Base-by-base conservation (phyloP, 768 basidiomycete genomes). In the Zangia roseola region DNA sequence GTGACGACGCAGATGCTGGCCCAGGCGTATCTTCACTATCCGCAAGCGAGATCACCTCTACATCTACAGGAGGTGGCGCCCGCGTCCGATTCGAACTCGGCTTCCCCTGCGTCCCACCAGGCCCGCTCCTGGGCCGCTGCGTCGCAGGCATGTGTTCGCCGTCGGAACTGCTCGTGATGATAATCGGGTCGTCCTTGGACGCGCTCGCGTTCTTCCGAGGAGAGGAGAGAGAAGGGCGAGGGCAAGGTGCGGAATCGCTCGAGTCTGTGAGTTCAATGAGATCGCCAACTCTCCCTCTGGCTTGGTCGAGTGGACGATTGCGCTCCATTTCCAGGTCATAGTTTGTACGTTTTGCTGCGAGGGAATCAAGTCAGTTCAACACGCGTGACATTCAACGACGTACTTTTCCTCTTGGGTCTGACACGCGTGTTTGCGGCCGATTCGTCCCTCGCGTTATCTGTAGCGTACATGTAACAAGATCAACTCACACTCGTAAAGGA, bases 41-140 rank as follows among this genome's bases (percentile, higher is more conserved):
- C 10, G 46, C 42, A n/a, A 69, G 45, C 10, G 52, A 56, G n/a
- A 68, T 68, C 16, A 69, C 63, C 25, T 67, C 67, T 7, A 10
- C 54, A 5, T 51, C 20, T n/a, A 6, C 2, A 17, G 55, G 55
- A 2, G 53, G 61, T 21, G 52, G 54, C 0, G 0, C 37, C 4
- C 34, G 26, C 28, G 2, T 39, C 35, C 53, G 28, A 16, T 34
- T 40, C 28, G 25, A 16, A n/a, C 7, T 21, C 19, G 20, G 35
- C n/a, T n/a, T n/a, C 20, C 41, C 39, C 31, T 49, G 55, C 7
- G 26, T 40, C 35, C 43, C 37, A 6, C 20, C 13, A 5, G 12
- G 47, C 37, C 34, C 50, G 12, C 26, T 44, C 19, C 23, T 45
- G 10, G 39, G 47, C 21, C 45, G 49, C 45, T 40, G 48, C 20